Base-by-base conservation (phyloP, 1,284 basidiomycete species). In the Lentinus polychrous region DNA sequence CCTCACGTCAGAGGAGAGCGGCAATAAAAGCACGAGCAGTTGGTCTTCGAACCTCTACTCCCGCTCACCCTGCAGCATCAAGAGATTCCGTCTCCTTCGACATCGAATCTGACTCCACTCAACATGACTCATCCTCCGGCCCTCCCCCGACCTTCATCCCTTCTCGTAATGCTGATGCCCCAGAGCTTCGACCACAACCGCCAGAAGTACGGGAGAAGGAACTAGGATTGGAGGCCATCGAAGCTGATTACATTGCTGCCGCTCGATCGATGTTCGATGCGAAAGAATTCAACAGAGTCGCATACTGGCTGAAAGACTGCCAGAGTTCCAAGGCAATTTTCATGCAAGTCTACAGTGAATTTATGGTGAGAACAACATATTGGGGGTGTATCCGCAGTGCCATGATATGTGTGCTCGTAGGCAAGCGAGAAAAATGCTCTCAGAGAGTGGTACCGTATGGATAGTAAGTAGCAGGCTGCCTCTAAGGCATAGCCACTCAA, bases 281-380 rank as follows among this genome's bases (percentile, higher is more conserved):
- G 17, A 85, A 86, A 54, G 92, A 98, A 60, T 86, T 87, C 56
- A 74, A 83, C 48, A 78, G 93, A 52, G 90, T 85, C 35, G 78
- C 80, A 6, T 78, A 83, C 57, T 67, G 80, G 46, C 66, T 96
- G 41, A 69, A 71, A 39, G 68, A 72, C 10, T 87, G 85, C 55
- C 76, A 64, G 55, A 86, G 86, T 51, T 68, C 80, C 22, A 88
- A 87, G 58, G 84, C 86, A 1, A 72, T 73, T 15, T 98, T 97
- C 65, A 61, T 98, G 55, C 74, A 76, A 43, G 68, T 86, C 33
- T 98, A 98, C 62, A 79, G 88, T 49, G 80, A 81, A 52, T 98
- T 86, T 64, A 71, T 98, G 63, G 94, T 94, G 63, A 73, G 86
- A 40, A 24, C 33, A 46, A 22, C 37, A 44, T n/a, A 37, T 40